A percentile compares a stretch with the other conserved stretches of the same genome.
These are phyloP conservation scores for Phenoliferia sp. DNA, from an alignment of 1,284 basidiomycete genomes.

Conservation along the genomic window DNA sequence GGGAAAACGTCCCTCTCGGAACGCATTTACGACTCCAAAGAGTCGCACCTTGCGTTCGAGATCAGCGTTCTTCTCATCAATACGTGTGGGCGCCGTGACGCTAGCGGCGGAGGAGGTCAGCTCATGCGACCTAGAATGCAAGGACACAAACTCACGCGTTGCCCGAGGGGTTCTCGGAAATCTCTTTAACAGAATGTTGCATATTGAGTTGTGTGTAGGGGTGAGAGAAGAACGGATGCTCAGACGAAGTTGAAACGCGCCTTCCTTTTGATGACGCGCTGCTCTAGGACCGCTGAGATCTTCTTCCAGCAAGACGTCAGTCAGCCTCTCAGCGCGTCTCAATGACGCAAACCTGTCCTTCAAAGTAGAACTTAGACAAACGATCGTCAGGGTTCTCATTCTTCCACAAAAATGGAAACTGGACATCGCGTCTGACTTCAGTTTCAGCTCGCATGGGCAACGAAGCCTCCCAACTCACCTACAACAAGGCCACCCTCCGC, in stretches of 20 bases:
- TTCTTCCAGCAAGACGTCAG: no score
- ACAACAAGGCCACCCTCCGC: not conserved
- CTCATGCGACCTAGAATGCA: not conserved
- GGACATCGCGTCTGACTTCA: no score
- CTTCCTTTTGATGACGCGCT: no score
- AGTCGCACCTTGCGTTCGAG: slow-evolving; percentile 50
- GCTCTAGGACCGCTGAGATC: no score
- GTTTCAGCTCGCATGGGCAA: no score
- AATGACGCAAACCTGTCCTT: no score
- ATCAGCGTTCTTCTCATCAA: slow-evolving; percentile 43
- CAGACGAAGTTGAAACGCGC: not conserved
- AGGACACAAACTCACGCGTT: slow-evolving; percentile 5
- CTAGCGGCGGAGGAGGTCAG: not conserved
- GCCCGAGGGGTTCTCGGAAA: slow-evolving; percentile 17
- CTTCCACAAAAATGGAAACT: no score
- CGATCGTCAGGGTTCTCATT: no score
- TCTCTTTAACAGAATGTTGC: slow-evolving; percentile 1
- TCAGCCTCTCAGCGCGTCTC: no score
- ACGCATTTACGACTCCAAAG: slow-evolving; percentile 37
- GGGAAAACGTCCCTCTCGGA: slow-evolving; percentile 24
- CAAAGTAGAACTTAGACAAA: no score
- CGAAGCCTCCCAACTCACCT: not conserved
- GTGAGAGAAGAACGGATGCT: not conserved
- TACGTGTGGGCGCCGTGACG: slow-evolving; percentile 33
- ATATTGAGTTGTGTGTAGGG: not conserved